Evolutionary conservation across 1,139 yeast genomes (phyloP).

Genomic region (Protomyces inouyei): DNA sequence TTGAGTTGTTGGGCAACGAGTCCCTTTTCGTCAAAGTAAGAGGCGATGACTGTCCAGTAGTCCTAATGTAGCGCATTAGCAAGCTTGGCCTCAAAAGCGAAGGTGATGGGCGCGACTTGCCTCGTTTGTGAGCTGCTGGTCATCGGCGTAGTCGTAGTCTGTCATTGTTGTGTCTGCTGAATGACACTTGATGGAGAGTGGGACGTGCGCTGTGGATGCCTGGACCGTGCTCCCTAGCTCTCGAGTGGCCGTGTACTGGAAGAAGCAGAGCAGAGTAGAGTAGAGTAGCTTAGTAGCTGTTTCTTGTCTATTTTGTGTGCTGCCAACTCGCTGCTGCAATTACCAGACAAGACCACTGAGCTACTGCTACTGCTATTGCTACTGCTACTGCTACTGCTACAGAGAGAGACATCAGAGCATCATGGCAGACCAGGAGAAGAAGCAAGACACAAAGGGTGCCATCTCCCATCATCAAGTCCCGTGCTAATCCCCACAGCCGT

Average conservation of each 20-base stretch:
- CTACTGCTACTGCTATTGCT: background rate
- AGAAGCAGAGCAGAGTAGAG: too few species aligned
- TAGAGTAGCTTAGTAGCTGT: too few species aligned
- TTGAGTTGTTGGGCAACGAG: slow-evolving; percentile 96
- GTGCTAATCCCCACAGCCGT: slow-evolving; percentile 37
- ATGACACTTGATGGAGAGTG: background rate
- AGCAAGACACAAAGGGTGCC: slow-evolving; percentile 12
- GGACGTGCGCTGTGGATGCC: background rate
- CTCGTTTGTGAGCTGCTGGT: slow-evolving; percentile 25
- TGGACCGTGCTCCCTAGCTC: too few species aligned
- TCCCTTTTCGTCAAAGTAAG: slow-evolving; percentile 94
- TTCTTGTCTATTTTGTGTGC: background rate
- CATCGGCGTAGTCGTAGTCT: slow-evolving; percentile 23
- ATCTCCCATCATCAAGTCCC: background rate
- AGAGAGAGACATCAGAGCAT: background rate
- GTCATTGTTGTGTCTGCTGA: background rate
- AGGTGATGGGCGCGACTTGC: background rate
- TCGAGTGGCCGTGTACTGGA: too few species aligned
- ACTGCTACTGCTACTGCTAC: background rate
- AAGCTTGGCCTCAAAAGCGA: background rate
- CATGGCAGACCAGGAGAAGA: slow-evolving; percentile 18
- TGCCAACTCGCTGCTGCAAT: background rate
- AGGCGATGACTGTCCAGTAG: slow-evolving; percentile 96
- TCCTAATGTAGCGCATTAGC: slow-evolving; percentile 52
- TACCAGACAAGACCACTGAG: background rate